Conservation (phyloP, 2,329 filamentous ascomycete genomes). For the Ophiosphaerella korrae region DNA sequence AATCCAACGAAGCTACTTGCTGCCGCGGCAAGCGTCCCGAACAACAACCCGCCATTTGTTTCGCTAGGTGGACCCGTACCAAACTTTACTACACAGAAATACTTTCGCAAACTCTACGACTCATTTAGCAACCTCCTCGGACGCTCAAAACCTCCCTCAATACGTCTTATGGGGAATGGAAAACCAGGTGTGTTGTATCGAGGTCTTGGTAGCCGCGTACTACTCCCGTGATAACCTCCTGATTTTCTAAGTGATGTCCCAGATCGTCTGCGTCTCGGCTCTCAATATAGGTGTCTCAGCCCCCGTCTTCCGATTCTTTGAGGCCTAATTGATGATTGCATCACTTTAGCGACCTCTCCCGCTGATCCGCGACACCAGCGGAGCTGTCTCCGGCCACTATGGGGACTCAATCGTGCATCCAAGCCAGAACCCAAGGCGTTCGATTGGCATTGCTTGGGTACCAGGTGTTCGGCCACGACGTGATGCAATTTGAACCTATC, state of each 20-base stretch:
- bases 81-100: not conserved
- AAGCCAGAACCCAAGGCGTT: not conserved
- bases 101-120: not conserved
- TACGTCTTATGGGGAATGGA: too few species aligned
- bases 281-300: not conserved
- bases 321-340: conserved; percentile 1
- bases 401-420: not conserved
- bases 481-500: conserved; percentile 11
- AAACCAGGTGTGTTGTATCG: too few species aligned
- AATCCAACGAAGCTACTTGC: too few species aligned
- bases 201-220: too few species aligned
- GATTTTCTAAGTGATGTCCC: not conserved
- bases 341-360: conserved; percentile 1
- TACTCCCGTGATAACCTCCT: too few species aligned
- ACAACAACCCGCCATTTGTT: not conserved
- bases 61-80: not conserved
- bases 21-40: too few species aligned
- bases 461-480: not conserved
- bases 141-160: too few species aligned
- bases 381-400: conserved; percentile 6
- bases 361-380: not conserved
- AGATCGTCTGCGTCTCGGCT: not conserved
- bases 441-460: not conserved
- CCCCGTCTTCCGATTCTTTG: not conserved
- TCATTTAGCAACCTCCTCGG: too few species aligned